Evolutionary conservation across 2,329 filamentous ascomycete genomes (phyloP), one percentile per base, ranked within the genome.

Genomic region (Fusarium xyrophilum): DNA sequence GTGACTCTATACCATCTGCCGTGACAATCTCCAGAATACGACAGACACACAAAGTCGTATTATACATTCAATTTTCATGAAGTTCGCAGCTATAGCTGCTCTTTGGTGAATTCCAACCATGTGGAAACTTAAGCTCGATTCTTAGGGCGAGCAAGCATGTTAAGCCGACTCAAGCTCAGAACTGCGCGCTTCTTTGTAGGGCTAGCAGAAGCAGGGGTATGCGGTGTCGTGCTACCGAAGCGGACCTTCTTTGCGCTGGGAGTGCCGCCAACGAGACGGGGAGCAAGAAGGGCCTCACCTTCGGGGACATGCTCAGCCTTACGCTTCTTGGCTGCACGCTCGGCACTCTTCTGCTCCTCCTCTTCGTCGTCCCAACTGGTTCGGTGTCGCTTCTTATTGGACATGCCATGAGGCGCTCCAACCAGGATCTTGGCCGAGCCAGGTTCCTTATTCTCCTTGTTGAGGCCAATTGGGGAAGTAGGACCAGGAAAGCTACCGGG

Each of bases 381-480:
- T n/a, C 88, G 83, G 70, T 85, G 83, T 28, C 88, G 85, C 79
- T 89, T 91, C 82, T 91, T 90, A 79, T 87, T 90, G 11, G 81
- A 77, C 78, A 91, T 85, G 21, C 88, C 88, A 69, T 90, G 88
- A 6, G 86, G 82, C 38, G 88, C 82, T 39, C 82, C 82, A n/a
- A 77, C 72, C 52, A 83, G 73, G 75, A 81, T 36, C 44, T 77
- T 76, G 27, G 70, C 71, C 7, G 73, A 69, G 23, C 74, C 68
- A 9, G 82, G 84, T 3, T 79, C 79, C 44, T 81, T 78, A 71
- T 89, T 88, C 73, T 88, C 86, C 77, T 88, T 88, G 76, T 87
- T 82, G 14, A 79, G 78, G 56, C 80, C 79, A 15, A 75, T 73
- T 42, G 74, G 75, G 4, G 76, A 73, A 15, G 68, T 52, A 12